Percentiles rank a stretch among this genome's conserved stretches.
phyloP scores from a whole-genome alignment of 1,139 yeast genomes.

The Chernovozyma aurita region DNA sequence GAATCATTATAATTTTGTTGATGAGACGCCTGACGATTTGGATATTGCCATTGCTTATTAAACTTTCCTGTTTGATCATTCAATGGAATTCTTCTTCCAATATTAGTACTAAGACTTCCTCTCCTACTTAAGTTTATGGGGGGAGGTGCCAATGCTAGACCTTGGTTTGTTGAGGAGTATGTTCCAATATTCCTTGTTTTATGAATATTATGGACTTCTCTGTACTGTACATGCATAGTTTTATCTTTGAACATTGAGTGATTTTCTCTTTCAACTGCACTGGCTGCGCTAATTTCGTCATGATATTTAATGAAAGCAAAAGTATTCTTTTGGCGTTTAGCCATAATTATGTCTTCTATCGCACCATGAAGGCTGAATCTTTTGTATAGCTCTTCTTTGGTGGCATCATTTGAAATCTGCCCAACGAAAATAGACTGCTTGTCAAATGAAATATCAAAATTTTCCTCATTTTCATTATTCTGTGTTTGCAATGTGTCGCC shows the following conservation, averaged over 20 bases:
- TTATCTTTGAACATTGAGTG: constrained; percentile 68
- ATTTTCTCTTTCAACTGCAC: constrained; percentile 78
- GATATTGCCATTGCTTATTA: constrained; percentile 2
- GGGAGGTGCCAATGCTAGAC: constrained; percentile 59
- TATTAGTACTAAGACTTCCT: constrained; percentile 4
- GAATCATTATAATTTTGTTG: neutral
- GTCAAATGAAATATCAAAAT: constrained; percentile 42
- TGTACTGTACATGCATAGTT: constrained; percentile 80
- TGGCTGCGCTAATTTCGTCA: constrained; percentile 70
- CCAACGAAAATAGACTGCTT: constrained; percentile 74
- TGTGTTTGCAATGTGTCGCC: neutral
- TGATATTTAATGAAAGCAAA: constrained; percentile 71
- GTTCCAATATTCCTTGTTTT: neutral
- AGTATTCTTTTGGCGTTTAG: constrained; percentile 45
- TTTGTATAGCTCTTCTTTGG: constrained; percentile 48
- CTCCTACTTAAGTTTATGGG: constrained; percentile 57
- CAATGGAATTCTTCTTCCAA: constrained; percentile 3
- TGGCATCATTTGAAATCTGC: constrained; percentile 53
- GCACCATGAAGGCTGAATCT: constrained; percentile 68
- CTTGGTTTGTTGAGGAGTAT: constrained; percentile 1
- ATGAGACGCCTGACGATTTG: neutral
- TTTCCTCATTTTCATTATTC: constrained; percentile 10
- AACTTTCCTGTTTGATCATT: constrained; percentile 4
- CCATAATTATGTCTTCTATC: constrained; percentile 49
- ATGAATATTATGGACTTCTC: constrained; percentile 45